phyloP scores from a whole-genome alignment of 345 rosid species.

The Hibiscus syriacus region DNA sequence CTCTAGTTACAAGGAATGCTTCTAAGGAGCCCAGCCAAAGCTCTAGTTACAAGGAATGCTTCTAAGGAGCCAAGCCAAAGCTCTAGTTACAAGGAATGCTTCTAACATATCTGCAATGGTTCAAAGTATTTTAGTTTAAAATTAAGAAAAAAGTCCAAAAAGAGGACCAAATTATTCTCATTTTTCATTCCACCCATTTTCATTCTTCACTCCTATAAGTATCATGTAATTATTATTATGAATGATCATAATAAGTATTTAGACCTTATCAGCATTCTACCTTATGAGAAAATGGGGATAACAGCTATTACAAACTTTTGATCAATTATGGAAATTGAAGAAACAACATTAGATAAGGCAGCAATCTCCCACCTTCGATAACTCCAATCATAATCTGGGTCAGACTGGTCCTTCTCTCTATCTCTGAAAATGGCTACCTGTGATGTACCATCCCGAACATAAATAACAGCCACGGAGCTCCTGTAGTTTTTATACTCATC shows the following conservation, averaged over 20 bases:
- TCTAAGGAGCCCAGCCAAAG: constrained; percentile 44
- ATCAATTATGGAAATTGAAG: neutral
- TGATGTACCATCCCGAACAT: constrained; percentile 45
- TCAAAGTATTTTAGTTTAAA: neutral
- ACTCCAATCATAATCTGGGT: constrained; percentile 89
- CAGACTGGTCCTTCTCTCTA: constrained; percentile 77
- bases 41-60: constrained; percentile 65
- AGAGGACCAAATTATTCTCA: neutral
- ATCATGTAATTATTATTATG: neutral
- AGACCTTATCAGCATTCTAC: neutral
- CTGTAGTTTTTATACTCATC: constrained; percentile 53
- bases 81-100: no score
- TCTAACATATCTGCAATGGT: constrained; percentile 54
- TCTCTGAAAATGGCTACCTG: constrained; percentile 79
- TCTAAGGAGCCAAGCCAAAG: constrained; percentile 44
- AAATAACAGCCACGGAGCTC: constrained; percentile 33
- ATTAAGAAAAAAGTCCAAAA: neutral
- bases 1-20: constrained; percentile 65
- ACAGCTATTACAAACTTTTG: neutral
- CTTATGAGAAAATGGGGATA: neutral
- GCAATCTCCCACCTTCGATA: constrained; percentile 52
- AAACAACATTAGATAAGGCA: neutral
- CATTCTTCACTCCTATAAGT: neutral
- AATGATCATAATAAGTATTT: neutral
- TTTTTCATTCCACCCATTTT: neutral